Evolutionary conservation across 768 basidiomycete genomes (phyloP).

Genomic region (Xanthoconium purpureum): DNA sequence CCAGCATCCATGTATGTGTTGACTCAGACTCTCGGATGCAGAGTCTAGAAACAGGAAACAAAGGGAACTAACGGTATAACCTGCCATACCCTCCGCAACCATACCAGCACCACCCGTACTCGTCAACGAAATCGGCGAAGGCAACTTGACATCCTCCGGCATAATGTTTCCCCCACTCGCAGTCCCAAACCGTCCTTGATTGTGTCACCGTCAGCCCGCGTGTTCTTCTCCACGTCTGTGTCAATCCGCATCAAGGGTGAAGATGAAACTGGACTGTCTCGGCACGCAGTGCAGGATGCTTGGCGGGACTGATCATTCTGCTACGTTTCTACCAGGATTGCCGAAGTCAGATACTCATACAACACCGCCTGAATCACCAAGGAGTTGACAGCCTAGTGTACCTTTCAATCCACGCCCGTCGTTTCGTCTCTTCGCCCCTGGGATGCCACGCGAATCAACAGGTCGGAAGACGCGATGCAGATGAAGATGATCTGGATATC

Average conservation of each 20-base stretch:
- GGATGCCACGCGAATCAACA: too few relatives aligned
- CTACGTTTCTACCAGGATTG: neutral
- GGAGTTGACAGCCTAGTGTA: too few relatives aligned
- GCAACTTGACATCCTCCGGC: conserved; percentile 18
- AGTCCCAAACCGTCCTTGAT: conserved; percentile 4
- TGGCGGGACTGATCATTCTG: conserved; percentile 13
- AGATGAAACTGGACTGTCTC: conserved; percentile 29
- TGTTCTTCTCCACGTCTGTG: conserved; percentile 26
- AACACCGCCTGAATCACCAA: too few relatives aligned
- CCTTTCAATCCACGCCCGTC: too few relatives aligned
- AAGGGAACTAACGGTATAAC: too few relatives aligned
- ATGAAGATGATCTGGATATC: too few relatives aligned
- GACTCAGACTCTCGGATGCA: too few relatives aligned
- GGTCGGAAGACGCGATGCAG: too few relatives aligned
- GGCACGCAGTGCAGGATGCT: conserved; percentile 19
- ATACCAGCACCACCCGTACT: conserved; percentile 6
- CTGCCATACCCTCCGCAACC: neutral
- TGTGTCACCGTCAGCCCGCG: conserved; percentile 16
- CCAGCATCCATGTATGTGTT: too few relatives aligned
- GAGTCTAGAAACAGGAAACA: too few relatives aligned
- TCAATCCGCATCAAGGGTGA: conserved; percentile 27
- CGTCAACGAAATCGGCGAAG: conserved; percentile 24
- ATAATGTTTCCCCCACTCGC: conserved; percentile 14
- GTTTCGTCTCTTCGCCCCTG: too few relatives aligned
- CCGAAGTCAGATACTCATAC: too few relatives aligned